Evolutionary conservation across 345 rosid species (phyloP), one percentile per base, ranked within the genome.

Genomic region (Rhizophora mangle): DNA sequence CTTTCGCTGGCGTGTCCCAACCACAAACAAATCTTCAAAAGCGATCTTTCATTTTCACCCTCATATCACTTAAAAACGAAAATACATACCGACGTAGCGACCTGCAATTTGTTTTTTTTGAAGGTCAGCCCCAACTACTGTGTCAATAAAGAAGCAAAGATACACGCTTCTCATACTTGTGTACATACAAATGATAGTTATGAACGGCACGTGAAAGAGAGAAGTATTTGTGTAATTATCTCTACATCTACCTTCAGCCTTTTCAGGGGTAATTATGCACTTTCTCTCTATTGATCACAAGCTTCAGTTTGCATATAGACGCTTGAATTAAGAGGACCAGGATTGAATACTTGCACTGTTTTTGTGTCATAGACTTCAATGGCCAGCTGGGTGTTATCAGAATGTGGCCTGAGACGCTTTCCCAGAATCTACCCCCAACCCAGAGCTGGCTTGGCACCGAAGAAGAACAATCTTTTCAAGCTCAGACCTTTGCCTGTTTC

Each of bases 341-440:
- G 19, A 43, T 43, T 6, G 24, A 5, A 26, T 10, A 1, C 1
- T 39, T 59, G 57, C 26, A 24, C 27, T 15, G 26, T 76, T n/a
- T 67, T 67, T 43, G 57, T 67, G 43, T 56, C 76, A 63, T 70
- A 80, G 76, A 73, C 70, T 82, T 70, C 78, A 84, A 88, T 89
- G 97, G 91, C 88, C 84, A 81, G 81, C 76, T 85, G 83, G 81
- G 83, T 87, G 36, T 75, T 88, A 63, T 82, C 91, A 63, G 89
- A 88, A 87, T 87, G 91, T 81, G 94, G 96, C 11, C 63, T 89
- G 67, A 85, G 82, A 76, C 91, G 92, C 20, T 86, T 84, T 51
- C 96, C 96, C 65, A 72, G 71, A 63, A 22, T 82, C 73, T 79
- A 73, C 72, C 39, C 86, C 16, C 64, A 68, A 74, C 88, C 81